These are phyloP conservation scores for Penicillium mononematosum DNA, from an alignment of 495 filamentous ascomycete species.

Conservation along the genomic window DNA sequence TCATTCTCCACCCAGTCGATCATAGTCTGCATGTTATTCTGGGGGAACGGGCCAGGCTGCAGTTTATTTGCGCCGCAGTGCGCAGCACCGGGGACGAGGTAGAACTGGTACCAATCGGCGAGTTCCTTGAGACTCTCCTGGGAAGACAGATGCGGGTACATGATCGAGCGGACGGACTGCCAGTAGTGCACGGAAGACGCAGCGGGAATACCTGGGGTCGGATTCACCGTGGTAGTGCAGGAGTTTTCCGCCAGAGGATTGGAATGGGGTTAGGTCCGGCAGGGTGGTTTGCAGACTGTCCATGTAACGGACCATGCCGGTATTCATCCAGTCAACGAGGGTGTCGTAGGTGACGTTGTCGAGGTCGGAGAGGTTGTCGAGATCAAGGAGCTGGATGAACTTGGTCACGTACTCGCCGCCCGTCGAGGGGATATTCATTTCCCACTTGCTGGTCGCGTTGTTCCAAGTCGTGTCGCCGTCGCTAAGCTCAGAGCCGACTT, in stretches of 20 bases:
- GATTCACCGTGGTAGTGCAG: constrained; percentile 53
- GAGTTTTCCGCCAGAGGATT: constrained; percentile 49
- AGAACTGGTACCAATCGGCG: constrained; percentile 53
- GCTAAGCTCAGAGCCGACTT: constrained; percentile 29
- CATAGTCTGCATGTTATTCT: constrained; percentile 39
- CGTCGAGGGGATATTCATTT: constrained; percentile 22
- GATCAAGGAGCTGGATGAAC: constrained; percentile 27
- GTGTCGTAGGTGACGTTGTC: constrained; percentile 50
- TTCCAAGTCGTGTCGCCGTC: constrained; percentile 30
- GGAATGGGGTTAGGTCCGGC: constrained; percentile 47
- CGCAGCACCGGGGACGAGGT: constrained; percentile 50
- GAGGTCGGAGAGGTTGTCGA: constrained; percentile 32
- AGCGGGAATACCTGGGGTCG: constrained; percentile 46
- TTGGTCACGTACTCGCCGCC: constrained; percentile 30
- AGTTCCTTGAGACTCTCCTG: constrained; percentile 39
- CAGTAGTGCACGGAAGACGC: constrained; percentile 48
- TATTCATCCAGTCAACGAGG: constrained; percentile 46
- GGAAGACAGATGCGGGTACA: constrained; percentile 44
- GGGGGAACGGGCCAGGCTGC: constrained; percentile 46
- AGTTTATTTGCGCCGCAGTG: constrained; percentile 45
- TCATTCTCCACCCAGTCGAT: constrained; percentile 55
- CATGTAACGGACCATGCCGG: constrained; percentile 29
- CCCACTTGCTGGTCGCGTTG: constrained; percentile 22
- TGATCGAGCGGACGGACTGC: constrained; percentile 49
- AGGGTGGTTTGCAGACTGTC: constrained; percentile 35